phyloP scores from a whole-genome alignment of 2,329 filamentous ascomycete species.

The Fusarium sp. region DNA sequence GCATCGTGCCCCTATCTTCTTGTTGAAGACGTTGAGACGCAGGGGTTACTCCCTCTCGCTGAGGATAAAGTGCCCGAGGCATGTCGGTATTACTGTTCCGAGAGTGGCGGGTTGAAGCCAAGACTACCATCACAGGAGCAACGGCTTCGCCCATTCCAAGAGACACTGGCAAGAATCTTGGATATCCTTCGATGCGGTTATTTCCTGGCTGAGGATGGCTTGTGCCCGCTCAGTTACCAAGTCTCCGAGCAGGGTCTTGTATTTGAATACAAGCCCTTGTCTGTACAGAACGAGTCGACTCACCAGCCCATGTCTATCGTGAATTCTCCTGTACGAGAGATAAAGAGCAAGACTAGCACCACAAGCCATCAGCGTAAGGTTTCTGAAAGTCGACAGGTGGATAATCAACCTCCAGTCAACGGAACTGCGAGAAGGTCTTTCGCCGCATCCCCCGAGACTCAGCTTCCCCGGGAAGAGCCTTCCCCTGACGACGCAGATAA shows the following conservation, averaged over 20 bases:
- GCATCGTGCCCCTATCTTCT: constrained; percentile 63
- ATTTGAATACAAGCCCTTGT: constrained; percentile 51
- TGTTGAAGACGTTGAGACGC: constrained; percentile 62
- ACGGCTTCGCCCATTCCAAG: constrained; percentile 51
- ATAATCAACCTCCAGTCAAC: constrained; percentile 10
- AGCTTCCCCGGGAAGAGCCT: constrained; percentile 22
- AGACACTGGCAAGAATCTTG: constrained; percentile 61
- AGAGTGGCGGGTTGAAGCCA: constrained; percentile 56
- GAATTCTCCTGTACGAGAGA: constrained; percentile 23
- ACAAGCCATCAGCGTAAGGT: constrained; percentile 22
- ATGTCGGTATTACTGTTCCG: constrained; percentile 55
- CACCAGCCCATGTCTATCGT: constrained; percentile 35
- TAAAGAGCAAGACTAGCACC: constrained; percentile 20
- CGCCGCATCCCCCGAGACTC: constrained; percentile 15
- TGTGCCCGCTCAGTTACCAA: constrained; percentile 54
- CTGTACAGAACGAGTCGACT: neutral
- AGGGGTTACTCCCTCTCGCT: constrained; percentile 59
- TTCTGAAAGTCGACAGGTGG: constrained; percentile 23
- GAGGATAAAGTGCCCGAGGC: constrained; percentile 54
- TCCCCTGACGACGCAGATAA: constrained; percentile 52
- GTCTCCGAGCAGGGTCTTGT: constrained; percentile 49
- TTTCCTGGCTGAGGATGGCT: constrained; percentile 58
- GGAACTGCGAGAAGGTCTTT: constrained; percentile 15
- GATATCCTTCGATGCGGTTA: constrained; percentile 64
- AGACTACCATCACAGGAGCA: constrained; percentile 51